Evolutionary conservation across 1,284 basidiomycete species (phyloP).

Genomic region (Volvariella volvacea): DNA sequence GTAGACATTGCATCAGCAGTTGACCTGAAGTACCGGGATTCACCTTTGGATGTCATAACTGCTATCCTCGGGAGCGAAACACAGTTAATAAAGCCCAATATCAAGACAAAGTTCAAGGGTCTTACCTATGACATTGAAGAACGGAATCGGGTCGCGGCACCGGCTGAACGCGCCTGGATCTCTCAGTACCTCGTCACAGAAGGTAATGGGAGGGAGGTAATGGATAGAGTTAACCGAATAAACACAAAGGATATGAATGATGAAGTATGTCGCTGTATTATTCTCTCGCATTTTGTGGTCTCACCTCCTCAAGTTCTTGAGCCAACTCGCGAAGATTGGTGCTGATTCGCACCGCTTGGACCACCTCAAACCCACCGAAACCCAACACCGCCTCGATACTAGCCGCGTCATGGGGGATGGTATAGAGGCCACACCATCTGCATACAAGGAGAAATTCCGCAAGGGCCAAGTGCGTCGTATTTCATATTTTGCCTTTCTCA

Average conservation of each 20-base stretch:
- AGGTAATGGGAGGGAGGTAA: constrained; percentile 26
- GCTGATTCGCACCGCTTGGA: constrained; percentile 42
- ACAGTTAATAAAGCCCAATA: constrained; percentile 31
- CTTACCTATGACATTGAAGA: constrained; percentile 25
- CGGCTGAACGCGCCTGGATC: constrained; percentile 49
- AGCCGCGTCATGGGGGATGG: constrained; percentile 16
- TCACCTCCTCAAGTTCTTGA: constrained; percentile 14
- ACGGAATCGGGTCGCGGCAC: constrained; percentile 23
- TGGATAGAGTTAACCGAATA: constrained; percentile 33
- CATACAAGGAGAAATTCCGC: constrained; percentile 38
- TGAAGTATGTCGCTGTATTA: constrained; percentile 21
- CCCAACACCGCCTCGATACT: constrained; percentile 28
- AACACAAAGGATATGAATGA: constrained; percentile 31
- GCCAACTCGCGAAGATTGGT: constrained; percentile 42
- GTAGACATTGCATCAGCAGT: constrained; percentile 53
- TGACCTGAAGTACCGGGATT: constrained; percentile 17
- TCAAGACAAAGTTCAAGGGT: constrained; percentile 32
- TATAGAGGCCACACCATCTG: constrained; percentile 24
- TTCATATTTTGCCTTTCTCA: not conserved
- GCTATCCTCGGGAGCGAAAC: constrained; percentile 31
- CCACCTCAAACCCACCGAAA: constrained; percentile 34
- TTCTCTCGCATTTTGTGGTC: constrained; percentile 2
- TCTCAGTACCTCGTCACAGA: constrained; percentile 35
- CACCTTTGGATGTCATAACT: constrained; percentile 36
- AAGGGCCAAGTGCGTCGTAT: constrained; percentile 16